Percentiles rank a stretch among this genome's conserved stretches.
phyloP scores from a whole-genome alignment of 1,284 basidiomycete genomes.

The Apiotrichum sp. region DNA sequence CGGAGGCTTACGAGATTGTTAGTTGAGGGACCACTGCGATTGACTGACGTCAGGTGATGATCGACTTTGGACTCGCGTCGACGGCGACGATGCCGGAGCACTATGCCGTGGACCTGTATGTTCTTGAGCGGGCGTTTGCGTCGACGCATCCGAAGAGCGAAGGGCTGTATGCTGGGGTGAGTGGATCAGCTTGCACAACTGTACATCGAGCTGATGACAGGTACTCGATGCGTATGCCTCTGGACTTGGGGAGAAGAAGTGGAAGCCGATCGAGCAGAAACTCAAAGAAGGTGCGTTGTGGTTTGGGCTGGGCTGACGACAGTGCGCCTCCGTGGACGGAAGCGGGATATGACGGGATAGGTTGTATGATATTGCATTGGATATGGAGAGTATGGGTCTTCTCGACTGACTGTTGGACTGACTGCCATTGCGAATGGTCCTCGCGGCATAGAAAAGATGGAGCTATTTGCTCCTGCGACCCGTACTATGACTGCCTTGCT shows the following conservation, averaged over 20 bases:
- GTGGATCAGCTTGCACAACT: slow-evolving; percentile 5
- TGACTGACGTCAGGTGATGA: slow-evolving; percentile 57
- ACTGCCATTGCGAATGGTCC: too few species aligned
- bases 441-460: too few species aligned
- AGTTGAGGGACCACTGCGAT: not conserved
- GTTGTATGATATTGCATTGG: too few species aligned
- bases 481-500: too few species aligned
- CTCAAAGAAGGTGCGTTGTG: slow-evolving; percentile 63
- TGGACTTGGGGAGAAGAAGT: slow-evolving; percentile 59
- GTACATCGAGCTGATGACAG: slow-evolving; percentile 15
- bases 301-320: slow-evolving; percentile 6
- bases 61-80: slow-evolving; percentile 94
- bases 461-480: too few species aligned
- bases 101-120: slow-evolving; percentile 62
- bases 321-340: slow-evolving; percentile 76
- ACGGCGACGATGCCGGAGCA: slow-evolving; percentile 42
- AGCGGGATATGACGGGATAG: slow-evolving; percentile 81
- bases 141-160: slow-evolving; percentile 92
- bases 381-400: too few species aligned
- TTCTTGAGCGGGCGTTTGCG: slow-evolving; percentile 89
- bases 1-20: slow-evolving; percentile 35
- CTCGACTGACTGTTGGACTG: too few species aligned
- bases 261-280: slow-evolving; percentile 61
- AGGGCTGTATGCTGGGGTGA: slow-evolving; percentile 45
- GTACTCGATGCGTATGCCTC: slow-evolving; percentile 58